Conservation (phyloP, 345 rosid species). For the Combretum micranthum region DNA sequence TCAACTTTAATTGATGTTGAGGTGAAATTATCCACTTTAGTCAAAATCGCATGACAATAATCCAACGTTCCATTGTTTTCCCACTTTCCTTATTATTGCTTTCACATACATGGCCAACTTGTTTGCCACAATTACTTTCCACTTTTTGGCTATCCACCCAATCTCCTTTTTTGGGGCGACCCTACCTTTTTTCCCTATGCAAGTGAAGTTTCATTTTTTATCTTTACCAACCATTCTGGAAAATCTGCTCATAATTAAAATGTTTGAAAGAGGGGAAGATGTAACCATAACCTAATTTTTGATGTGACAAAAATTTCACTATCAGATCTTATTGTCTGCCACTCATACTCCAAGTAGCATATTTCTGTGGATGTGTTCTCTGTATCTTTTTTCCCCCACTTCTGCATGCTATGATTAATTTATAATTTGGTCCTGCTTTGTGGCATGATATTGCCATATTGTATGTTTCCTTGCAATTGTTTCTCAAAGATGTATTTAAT, state of each 20-base stretch:
- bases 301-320: too few relatives aligned
- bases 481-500: too few relatives aligned
- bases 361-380: too few relatives aligned
- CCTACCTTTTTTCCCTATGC: slow-evolving; percentile 5
- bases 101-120: slow-evolving; percentile 8
- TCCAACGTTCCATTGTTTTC: slow-evolving; percentile 1
- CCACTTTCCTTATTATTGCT: slow-evolving; percentile 6
- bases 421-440: too few relatives aligned
- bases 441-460: too few relatives aligned
- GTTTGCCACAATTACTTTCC: slow-evolving; percentile 12
- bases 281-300: too few relatives aligned
- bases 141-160: slow-evolving; percentile 10
- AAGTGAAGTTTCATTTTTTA: neutral
- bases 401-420: too few relatives aligned
- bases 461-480: too few relatives aligned
- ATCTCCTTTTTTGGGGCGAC: slow-evolving; percentile 4
- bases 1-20: neutral
- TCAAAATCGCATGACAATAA: neutral
- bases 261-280: neutral
- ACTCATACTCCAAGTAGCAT: too few relatives aligned
- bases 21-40: slow-evolving; percentile 1
- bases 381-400: too few relatives aligned
- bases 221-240: slow-evolving; percentile 6
- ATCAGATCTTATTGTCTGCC: too few relatives aligned
- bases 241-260: neutral